Base-by-base conservation (phyloP, 768 basidiomycete genomes). In the Leccinum longicurvipes region DNA sequence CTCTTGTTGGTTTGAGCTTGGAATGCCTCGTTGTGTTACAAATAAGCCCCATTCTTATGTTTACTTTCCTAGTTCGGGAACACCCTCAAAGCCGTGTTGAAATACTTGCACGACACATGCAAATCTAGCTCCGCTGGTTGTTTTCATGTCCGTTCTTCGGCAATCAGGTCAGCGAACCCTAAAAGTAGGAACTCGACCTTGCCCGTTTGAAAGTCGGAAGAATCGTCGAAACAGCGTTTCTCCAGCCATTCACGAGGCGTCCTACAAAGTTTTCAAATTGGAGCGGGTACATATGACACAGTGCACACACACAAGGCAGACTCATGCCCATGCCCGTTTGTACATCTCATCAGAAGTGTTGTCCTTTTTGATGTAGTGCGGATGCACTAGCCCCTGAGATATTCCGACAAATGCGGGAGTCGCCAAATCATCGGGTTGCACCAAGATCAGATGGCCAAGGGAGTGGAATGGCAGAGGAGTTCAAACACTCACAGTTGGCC, bases 11-110 rank as follows among this genome's bases (percentile, higher is more conserved):
- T 46, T 19, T 39, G 36, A 41, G 29, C 25, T 46, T 41, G 53
- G 39, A 19, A 45, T 41, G 55, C 57, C 57, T 66, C 57, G 64
- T 66, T 68, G 61, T 57, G 50, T 50, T 42, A 17, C 52, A 49
- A 25, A 48, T 41, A 29, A 12, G 44, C 42, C 15, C 27, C 24
- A 25, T 34, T 29, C 15, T 47, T 32, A 34, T 15, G 29, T 45
- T 34, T 24, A 46, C 31, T 49, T 55, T 25, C 36, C 25, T 50
- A 31, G 31, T 54, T 36, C 53, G 39, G 6, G 32, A 42, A 15
- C 24, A 29, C 53, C 48, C 27, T 50, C 25, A 36, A 36, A 15
- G 36, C 29, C 42, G 11, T 48, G 39, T 36, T 23, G 23, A 51
- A 51, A 44, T 6, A 23, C 9, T 7, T 6, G 31, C 14, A 6